Percentiles rank a stretch among this genome's conserved stretches.
phyloP scores from a whole-genome alignment of 2,329 filamentous ascomycete species.

The Plectosphaerella cucumerina region DNA sequence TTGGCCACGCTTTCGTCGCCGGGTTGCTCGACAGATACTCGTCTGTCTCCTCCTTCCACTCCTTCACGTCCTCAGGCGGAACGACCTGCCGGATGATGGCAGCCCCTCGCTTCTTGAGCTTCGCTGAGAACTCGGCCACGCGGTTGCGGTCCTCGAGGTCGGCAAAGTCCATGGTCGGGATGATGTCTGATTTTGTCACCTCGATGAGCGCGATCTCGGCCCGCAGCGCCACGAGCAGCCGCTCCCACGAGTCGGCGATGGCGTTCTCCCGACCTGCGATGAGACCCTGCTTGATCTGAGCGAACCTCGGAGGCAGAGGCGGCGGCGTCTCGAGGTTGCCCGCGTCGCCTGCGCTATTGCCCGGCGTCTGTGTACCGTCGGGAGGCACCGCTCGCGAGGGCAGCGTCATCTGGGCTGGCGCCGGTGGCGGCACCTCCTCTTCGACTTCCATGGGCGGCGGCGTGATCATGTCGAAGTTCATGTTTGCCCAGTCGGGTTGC shows the following conservation, averaged over 20 bases:
- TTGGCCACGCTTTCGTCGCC: constrained; percentile 23
- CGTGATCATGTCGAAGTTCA: constrained; percentile 1
- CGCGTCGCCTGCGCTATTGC: background rate
- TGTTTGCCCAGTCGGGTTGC: constrained; percentile 1
- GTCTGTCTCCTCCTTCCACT: constrained; percentile 43
- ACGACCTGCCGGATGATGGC: constrained; percentile 61
- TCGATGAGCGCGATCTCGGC: constrained; percentile 50
- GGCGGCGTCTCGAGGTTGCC: constrained; percentile 19
- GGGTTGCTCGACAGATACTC: constrained; percentile 47
- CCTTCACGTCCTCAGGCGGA: constrained; percentile 50
- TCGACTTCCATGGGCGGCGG: background rate
- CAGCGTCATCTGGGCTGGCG: background rate
- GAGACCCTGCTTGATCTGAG: constrained; percentile 50
- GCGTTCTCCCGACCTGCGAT: constrained; percentile 50
- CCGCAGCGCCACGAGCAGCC: constrained; percentile 46
- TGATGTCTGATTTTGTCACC: constrained; percentile 44
- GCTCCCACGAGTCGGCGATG: constrained; percentile 50
- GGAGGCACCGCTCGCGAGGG: background rate
- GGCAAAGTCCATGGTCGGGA: constrained; percentile 50
- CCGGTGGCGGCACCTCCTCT: background rate
- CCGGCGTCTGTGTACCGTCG: background rate
- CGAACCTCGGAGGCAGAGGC: constrained; percentile 55
- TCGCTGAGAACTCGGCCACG: constrained; percentile 43
- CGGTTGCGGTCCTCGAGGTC: constrained; percentile 43
- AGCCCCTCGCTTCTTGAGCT: constrained; percentile 38